Base-by-base conservation (phyloP, 2,329 filamentous ascomycete species). In the Penicillium occitanis region DNA sequence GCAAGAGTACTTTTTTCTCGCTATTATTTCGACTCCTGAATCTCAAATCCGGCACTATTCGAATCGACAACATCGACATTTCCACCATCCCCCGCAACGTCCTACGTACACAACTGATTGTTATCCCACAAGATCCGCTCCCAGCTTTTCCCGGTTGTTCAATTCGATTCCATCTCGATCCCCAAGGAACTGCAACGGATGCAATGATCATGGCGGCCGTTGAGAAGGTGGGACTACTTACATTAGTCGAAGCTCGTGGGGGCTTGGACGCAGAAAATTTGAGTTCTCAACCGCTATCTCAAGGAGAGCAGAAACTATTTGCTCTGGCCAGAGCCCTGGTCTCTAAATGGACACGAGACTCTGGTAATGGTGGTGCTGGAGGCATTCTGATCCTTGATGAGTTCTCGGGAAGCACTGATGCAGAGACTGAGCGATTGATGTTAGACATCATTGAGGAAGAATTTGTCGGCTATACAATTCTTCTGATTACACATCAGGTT, bases 121-220 rank as follows among this genome's bases (percentile, higher is more conserved):
- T 79, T 1, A 73, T 86, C 3, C 82, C 85, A 0, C 85, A 87
- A 73, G 84, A 87, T 60, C 77, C 83, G 0, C 81, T 85, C 69
- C 61, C 61, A 57, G 75, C 84, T 30, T 76, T 86, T 2, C 77
- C 78, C 5, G 82, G 81, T 22, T 82, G 74, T 0, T 62, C 67
- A 5, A 75, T 87, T 1, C 78, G 83, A 2, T 69, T 77, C 14
- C 87, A 86, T 28, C 73, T 83, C 0, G 84, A 86, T 67, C 83
- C 84, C 0, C 68, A 74, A 11, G 69, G 70, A 6, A 70, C 68
- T 5, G 74, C 74, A 51, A 74, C 76, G 0, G 78, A 83, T 58
- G 73, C 76, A 28, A 73, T 78, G 1, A 79, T 83, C 61, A 74
- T 78, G 30, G 67, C 73, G n/a, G 80, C 79, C 0, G 73, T 88